A percentile compares a stretch with the other conserved stretches of the same genome.
Conservation (phyloP, 2,329 filamentous ascomycete genomes). For the Endocalyx cinctus region DNA sequence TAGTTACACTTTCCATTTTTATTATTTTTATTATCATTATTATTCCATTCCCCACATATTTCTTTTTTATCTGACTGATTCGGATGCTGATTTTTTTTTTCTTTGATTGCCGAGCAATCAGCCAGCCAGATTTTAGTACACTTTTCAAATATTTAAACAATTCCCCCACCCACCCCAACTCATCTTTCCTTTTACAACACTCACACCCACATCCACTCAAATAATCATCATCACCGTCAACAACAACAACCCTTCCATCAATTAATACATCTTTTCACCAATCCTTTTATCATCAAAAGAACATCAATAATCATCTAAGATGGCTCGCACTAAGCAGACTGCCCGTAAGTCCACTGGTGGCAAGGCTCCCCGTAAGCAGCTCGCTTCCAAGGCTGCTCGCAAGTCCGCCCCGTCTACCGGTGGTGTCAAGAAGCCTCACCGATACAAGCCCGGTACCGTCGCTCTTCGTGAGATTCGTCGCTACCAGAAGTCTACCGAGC, state of each 20-base stretch:
- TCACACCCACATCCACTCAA: constrained; percentile 19
- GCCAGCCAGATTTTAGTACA: constrained; percentile 14
- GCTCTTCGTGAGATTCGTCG: constrained; percentile 97
- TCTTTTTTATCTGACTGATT: no score
- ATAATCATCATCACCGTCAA: constrained; percentile 25
- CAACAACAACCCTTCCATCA: constrained; percentile 23
- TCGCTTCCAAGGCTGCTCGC: constrained; percentile 97
- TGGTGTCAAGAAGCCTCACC: constrained; percentile 93
- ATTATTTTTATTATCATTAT: no score
- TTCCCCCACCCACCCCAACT: constrained; percentile 19
- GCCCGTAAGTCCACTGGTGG: constrained; percentile 75
- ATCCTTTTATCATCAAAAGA: constrained; percentile 22
- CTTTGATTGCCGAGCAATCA: no score
- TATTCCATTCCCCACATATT: no score
- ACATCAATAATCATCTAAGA: constrained; percentile 28
- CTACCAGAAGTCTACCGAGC: constrained; percentile 96
- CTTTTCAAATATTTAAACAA: constrained; percentile 27
- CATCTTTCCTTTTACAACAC: constrained; percentile 21
- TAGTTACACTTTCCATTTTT: no score
- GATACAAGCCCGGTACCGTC: constrained; percentile 88
- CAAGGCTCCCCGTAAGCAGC: constrained; percentile 88
- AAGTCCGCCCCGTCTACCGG: constrained; percentile 97
- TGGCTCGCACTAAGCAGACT: constrained; percentile 64
- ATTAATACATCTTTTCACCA: constrained; percentile 22
- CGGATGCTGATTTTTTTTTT: no score